Percentiles rank a stretch among this genome's conserved stretches.
phyloP scores from a whole-genome alignment of 495 filamentous ascomycete species.

The Rhypophila decipiens region DNA sequence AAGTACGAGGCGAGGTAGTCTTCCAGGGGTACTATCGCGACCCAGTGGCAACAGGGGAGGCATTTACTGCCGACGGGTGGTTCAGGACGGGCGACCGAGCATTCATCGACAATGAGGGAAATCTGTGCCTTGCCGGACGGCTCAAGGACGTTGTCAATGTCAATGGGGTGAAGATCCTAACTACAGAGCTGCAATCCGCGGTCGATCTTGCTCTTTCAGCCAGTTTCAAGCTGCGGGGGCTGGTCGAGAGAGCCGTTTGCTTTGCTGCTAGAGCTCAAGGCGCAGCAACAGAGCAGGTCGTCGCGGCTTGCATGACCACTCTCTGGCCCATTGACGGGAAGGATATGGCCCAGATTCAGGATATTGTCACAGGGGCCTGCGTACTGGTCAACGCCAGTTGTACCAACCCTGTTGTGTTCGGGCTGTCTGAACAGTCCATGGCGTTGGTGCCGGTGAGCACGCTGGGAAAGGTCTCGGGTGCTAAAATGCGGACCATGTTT shows the following conservation, averaged over 20 bases:
- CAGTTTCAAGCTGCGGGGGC: conserved; percentile 27
- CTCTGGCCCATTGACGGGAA: neutral
- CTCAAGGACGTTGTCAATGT: conserved; percentile 55
- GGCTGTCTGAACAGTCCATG: neutral
- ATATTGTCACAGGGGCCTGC: neutral
- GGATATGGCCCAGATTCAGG: conserved; percentile 11
- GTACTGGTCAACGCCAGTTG: conserved; percentile 1
- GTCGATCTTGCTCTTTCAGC: conserved; percentile 39
- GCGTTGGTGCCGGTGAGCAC: conserved; percentile 30
- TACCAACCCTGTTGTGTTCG: neutral
- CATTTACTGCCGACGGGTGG: conserved; percentile 58
- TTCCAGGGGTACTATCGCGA: conserved; percentile 60
- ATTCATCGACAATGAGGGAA: conserved; percentile 40
- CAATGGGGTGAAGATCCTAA: conserved; percentile 45
- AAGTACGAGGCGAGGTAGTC: conserved; percentile 36
- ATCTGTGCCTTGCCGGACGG: conserved; percentile 49
- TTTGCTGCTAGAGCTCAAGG: conserved; percentile 24
- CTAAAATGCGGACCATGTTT: conserved; percentile 29
- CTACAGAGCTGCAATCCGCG: conserved; percentile 36
- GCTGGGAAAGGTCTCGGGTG: conserved; percentile 44
- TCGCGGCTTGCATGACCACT: conserved; percentile 29
- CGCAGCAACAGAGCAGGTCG: conserved; percentile 30
- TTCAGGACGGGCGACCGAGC: conserved; percentile 62
- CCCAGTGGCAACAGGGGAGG: conserved; percentile 41
- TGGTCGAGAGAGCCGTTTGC: conserved; percentile 18